phyloP scores from a whole-genome alignment of 2,329 filamentous ascomycete species.

The Pochonia chlamydosporia region DNA sequence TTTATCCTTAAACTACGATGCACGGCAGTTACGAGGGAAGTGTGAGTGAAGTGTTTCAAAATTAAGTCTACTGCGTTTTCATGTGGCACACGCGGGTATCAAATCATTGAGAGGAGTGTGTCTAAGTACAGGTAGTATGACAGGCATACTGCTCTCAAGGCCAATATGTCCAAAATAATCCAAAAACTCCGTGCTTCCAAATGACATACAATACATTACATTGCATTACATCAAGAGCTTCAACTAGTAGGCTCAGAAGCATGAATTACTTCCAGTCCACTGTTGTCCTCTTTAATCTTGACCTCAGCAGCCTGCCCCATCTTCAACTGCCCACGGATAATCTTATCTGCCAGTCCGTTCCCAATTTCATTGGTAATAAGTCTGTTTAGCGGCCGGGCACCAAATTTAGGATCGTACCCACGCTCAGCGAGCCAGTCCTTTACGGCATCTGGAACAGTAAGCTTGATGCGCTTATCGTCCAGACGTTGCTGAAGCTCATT shows the following conservation, averaged over 20 bases:
- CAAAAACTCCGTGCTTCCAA: background rate
- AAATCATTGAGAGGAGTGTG: background rate
- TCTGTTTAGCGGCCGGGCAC: constrained; percentile 83
- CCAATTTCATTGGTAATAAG: constrained; percentile 87
- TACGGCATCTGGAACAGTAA: constrained; percentile 65
- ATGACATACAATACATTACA: no score
- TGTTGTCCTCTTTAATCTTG: constrained; percentile 55
- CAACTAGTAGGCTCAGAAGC: constrained; percentile 10
- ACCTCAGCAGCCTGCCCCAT: constrained; percentile 70
- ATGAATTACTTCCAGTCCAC: constrained; percentile 46
- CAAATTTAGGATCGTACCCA: constrained; percentile 88
- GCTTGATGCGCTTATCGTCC: constrained; percentile 75
- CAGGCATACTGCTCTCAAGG: no score
- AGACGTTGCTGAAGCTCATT: constrained; percentile 77
- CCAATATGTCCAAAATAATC: background rate
- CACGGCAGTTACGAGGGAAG: no score
- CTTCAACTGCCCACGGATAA: constrained; percentile 79
- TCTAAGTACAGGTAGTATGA: background rate
- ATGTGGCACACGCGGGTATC: background rate
- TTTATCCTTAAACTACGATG: no score
- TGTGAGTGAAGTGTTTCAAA: background rate
- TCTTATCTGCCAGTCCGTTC: constrained; percentile 82
- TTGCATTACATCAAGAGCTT: background rate
- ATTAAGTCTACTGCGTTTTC: no score
- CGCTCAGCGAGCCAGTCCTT: constrained; percentile 82